Evolutionary conservation across 2,329 filamentous ascomycete species (phyloP).

Genomic region (Fusarium staphyleae): DNA sequence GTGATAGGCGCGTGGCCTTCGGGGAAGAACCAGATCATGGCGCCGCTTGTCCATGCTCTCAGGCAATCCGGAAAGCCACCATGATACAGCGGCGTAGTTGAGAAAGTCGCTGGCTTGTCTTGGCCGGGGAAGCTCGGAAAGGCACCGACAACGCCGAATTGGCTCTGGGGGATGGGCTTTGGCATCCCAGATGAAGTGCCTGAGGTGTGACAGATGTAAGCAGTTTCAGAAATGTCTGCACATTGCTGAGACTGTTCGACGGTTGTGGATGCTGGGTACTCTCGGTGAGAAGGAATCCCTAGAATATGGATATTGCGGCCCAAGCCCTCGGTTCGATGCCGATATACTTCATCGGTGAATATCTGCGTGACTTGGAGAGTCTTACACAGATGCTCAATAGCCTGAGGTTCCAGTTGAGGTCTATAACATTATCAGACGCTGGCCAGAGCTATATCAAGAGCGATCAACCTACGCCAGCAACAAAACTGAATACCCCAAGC

Average conservation of each 20-base stretch:
- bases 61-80: conserved; percentile 70
- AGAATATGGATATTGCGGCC: conserved; percentile 9
- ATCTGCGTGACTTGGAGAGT: conserved; percentile 52
- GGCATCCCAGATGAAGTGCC: conserved; percentile 69
- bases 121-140: conserved; percentile 55
- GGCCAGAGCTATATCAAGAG: not conserved
- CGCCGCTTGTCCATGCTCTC: conserved; percentile 65
- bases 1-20: conserved; percentile 64
- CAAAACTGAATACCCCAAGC: conserved; percentile 61
- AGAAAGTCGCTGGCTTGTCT: conserved; percentile 60
- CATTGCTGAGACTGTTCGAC: not conserved
- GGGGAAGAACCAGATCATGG: conserved; percentile 69
- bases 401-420: conserved; percentile 54
- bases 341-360: conserved; percentile 51
- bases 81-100: conserved; percentile 71
- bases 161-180: conserved; percentile 65
- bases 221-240: conserved; percentile 47
- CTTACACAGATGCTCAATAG: conserved; percentile 61
- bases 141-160: conserved; percentile 63
- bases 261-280: not conserved
- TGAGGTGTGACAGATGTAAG: conserved; percentile 69
- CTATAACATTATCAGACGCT: conserved; percentile 39
- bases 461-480: conserved; percentile 57
- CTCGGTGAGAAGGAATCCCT: conserved; percentile 14
- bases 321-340: not conserved